Base-by-base conservation (phyloP, 352 stramenopile genomes). In the Phytophthora hibernalis region DNA sequence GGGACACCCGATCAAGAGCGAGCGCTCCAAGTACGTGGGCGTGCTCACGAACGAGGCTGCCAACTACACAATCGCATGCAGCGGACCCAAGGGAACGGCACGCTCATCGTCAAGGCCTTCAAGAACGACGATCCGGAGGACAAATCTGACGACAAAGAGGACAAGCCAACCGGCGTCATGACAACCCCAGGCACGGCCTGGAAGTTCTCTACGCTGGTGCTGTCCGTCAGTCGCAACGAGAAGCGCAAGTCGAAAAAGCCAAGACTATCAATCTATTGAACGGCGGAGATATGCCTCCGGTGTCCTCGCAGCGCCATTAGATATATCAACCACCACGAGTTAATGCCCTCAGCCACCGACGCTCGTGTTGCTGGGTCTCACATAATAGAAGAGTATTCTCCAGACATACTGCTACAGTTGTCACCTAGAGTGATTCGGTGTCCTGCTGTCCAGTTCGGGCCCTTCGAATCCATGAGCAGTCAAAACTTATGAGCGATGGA, bases 201-300 rank as follows among this genome's bases (percentile, higher is more conserved):
- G 83, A 90, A 89, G 55, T 92, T 92, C 53, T 90, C 83, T 8
- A 90, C 83, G 7, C 72, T 92, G 7, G 74, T 92, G 69, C 69
- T 92, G 8, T 82, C 76, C 7, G 69, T 90, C 28, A 80, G 73
- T 53, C 83, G 80, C 51, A 91, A 85, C 31, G 76, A 80, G 47
- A 85, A 83, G 38, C 74, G 76, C 40, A 87, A 83, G 54, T 58
- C 76, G 88, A 92, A 62, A 83, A 79, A 15, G 80, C 83, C 56
- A 90, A 90, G 72, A 85, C 73, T 12, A 76, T 92, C 49, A 83
- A 92, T 45, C 63, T 92, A 24, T 69, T 92, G 24, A 70, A 21
- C 35, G 20, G 42, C 33, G 45, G 65, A 31, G 65, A 72, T 28
- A 37, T 68, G 28, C 59, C 59, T 2, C 50, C 50, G 16, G 22